A percentile compares a stretch with the other conserved stretches of the same genome.
phyloP scores from a whole-genome alignment of 257 asterid genomes.

The Salvia splendens region DNA sequence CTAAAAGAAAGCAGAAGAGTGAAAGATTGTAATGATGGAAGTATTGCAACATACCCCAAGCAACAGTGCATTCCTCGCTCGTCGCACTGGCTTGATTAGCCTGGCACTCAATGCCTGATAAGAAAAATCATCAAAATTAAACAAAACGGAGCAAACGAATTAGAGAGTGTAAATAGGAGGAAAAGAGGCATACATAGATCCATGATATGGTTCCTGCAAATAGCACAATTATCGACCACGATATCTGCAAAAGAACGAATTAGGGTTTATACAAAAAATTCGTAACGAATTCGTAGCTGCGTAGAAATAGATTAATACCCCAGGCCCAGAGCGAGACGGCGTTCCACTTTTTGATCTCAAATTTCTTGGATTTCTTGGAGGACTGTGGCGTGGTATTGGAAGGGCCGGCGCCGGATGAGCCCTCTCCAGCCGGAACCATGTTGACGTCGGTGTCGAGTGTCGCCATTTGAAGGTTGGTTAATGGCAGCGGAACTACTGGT shows the following conservation, averaged over 20 bases:
- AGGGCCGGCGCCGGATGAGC: conserved; percentile 62
- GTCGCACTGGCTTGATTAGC: conserved; percentile 99
- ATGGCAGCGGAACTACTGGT: neutral
- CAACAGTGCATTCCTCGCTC: conserved; percentile 96
- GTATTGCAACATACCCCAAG: conserved; percentile 79
- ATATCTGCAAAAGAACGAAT: conserved; percentile 60
- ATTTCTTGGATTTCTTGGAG: conserved; percentile 66
- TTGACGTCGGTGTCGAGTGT: conserved; percentile 69
- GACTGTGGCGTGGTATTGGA: conserved; percentile 44
- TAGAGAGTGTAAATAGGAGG: neutral
- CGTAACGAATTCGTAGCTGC: too few relatives aligned
- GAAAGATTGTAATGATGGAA: neutral
- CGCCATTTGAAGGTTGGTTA: conserved; percentile 48
- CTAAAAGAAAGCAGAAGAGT: neutral
- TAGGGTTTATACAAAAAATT: conserved; percentile 28
- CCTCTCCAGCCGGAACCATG: conserved; percentile 81
- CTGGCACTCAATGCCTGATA: conserved; percentile 93
- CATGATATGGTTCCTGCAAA: conserved; percentile 96
- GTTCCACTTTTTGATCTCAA: conserved; percentile 93
- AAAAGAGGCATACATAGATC: conserved; percentile 75
- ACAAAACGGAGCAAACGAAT: neutral
- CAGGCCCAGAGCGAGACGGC: conserved; percentile 96
- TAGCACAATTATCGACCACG: conserved; percentile 94
- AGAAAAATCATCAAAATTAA: conserved; percentile 16
- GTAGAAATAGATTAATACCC: conserved; percentile 44